Evolutionary conservation across 352 stramenopile genomes (phyloP).

Genomic region (Albugo laibachii): DNA sequence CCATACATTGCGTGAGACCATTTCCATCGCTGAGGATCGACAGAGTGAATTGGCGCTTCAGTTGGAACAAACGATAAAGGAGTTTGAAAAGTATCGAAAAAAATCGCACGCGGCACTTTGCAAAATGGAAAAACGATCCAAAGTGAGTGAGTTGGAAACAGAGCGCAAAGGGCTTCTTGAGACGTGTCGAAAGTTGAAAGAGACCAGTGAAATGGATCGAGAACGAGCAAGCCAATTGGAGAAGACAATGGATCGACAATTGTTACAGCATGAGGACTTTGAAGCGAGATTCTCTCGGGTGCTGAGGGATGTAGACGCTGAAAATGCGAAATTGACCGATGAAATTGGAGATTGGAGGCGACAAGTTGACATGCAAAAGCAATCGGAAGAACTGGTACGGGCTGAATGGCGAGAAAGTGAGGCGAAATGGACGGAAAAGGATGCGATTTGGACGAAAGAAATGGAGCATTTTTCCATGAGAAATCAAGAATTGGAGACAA

Average conservation of each 20-base stretch:
- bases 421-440: conserved; percentile 18
- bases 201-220: too few relatives aligned
- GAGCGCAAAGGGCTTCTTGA: too few relatives aligned
- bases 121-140: conserved; percentile 60
- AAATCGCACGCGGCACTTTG: conserved; percentile 51
- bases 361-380: not conserved
- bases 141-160: conserved; percentile 3
- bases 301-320: too few relatives aligned
- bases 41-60: conserved; percentile 8
- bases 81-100: conserved; percentile 51
- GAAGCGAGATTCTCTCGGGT: too few relatives aligned
- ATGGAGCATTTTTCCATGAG: not conserved
- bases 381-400: conserved; percentile 12
- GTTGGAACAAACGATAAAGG: conserved; percentile 10
- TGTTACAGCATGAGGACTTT: too few relatives aligned
- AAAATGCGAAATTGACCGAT: too few relatives aligned
- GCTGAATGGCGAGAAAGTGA: conserved; percentile 13
- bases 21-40: conserved; percentile 7
- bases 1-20: conserved; percentile 5
- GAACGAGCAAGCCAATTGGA: too few relatives aligned
- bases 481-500: conserved; percentile 4
- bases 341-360: too few relatives aligned
- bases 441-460: conserved; percentile 3
- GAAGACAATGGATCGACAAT: too few relatives aligned
- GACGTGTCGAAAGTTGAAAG: too few relatives aligned